phyloP scores from a whole-genome alignment of 139 green algal genomes.

The Asterochloris erici region DNA sequence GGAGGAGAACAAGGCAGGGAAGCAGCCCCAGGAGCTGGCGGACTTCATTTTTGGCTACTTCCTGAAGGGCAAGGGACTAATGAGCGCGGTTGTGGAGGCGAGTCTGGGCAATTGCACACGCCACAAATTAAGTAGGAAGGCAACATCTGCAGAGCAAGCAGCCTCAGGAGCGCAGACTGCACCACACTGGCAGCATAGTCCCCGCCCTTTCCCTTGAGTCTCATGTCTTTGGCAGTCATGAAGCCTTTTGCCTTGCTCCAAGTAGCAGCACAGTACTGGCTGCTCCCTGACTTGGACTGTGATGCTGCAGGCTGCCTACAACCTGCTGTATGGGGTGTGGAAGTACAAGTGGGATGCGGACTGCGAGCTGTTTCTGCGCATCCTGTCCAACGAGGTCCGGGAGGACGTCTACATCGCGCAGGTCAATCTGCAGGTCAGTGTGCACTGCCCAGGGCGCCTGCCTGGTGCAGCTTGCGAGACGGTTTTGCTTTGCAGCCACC shows the following conservation, averaged over 20 bases:
- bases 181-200: not conserved
- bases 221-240: not conserved
- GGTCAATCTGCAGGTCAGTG: slow-evolving; percentile 20
- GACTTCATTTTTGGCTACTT: slow-evolving; percentile 51
- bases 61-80: slow-evolving; percentile 50
- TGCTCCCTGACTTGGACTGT: not conserved
- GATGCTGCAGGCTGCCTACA: slow-evolving; percentile 48
- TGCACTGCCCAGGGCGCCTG: too few species aligned
- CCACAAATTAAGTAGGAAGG: too few species aligned
- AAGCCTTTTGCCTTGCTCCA: not conserved
- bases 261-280: not conserved
- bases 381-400: slow-evolving; percentile 49
- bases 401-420: slow-evolving; percentile 58
- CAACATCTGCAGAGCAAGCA: not conserved
- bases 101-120: not conserved
- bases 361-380: slow-evolving; percentile 63
- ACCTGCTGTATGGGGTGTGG: slow-evolving; percentile 53
- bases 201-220: not conserved
- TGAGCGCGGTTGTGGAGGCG: slow-evolving; percentile 45
- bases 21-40: slow-evolving; percentile 20
- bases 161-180: not conserved
- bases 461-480: too few species aligned
- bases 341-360: slow-evolving; percentile 61
- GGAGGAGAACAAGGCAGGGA: slow-evolving; percentile 19
- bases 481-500: too few species aligned